Conservation (phyloP, 192 early-diverging fungal genomes). For the Backusella tarrabulga region DNA sequence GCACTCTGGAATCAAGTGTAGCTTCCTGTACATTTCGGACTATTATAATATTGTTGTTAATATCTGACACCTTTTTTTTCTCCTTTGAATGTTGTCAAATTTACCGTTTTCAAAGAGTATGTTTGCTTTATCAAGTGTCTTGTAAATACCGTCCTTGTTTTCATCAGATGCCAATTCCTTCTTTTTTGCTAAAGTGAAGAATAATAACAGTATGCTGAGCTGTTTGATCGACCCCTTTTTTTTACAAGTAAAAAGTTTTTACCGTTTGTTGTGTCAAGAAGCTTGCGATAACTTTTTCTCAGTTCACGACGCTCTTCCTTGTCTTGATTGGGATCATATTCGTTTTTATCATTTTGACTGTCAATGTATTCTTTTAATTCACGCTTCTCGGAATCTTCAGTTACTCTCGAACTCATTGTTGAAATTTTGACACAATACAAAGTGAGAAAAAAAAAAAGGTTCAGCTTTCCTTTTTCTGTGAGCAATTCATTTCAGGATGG, state of each 20-base stretch:
- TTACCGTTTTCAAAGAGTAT: constrained; percentile 15
- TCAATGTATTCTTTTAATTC: constrained; percentile 20
- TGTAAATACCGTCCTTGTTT: not conserved
- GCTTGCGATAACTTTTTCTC: constrained; percentile 18
- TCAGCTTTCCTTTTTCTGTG: not conserved
- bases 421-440: not conserved
- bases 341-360: constrained; percentile 8
- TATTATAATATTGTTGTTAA: constrained; percentile 14
- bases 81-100: not conserved
- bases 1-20: constrained; percentile 79
- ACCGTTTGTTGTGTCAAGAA: constrained; percentile 26
- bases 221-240: not conserved
- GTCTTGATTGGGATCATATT: constrained; percentile 32
- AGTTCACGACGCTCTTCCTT: constrained; percentile 29
- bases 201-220: not conserved
- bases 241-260: not conserved
- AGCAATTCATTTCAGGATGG: not conserved
- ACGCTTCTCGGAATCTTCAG: not conserved
- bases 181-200: not conserved
- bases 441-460: not conserved
- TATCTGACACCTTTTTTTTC: not conserved
- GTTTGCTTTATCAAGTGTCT: constrained; percentile 39
- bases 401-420: not conserved
- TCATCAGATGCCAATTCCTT: constrained; percentile 29
- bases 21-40: constrained; percentile 86